Percentiles rank a stretch among this genome's conserved stretches.
Evolutionary conservation across 2,329 filamentous ascomycete genomes (phyloP).

Genomic region (Lithohypha guttulata): DNA sequence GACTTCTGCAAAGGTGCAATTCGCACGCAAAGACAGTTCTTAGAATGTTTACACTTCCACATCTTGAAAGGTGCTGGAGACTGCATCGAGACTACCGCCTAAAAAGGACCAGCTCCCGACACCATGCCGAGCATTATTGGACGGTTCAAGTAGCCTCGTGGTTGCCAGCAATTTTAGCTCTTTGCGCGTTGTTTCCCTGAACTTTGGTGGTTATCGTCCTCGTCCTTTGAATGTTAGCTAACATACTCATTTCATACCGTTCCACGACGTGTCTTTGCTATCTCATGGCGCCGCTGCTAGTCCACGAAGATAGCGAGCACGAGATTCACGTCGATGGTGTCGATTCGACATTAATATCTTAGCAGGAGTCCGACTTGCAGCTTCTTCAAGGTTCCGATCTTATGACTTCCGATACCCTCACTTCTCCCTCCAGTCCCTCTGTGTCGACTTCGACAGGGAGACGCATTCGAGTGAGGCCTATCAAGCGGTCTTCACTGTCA

Average conservation of each 20-base stretch:
- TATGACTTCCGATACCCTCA: constrained; percentile 20
- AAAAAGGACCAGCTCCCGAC: too few species aligned
- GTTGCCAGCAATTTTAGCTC: too few species aligned
- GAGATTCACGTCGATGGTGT: constrained; percentile 5
- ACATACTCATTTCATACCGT: too few species aligned
- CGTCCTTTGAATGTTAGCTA: too few species aligned
- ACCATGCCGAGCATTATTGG: too few species aligned
- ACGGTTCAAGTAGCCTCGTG: too few species aligned
- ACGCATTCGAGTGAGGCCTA: constrained; percentile 6
- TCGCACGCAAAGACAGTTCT: too few species aligned
- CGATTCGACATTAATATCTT: constrained; percentile 7
- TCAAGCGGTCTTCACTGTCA: neutral
- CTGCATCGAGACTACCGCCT: too few species aligned
- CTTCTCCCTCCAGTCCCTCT: constrained; percentile 8
- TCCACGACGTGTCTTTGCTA: neutral
- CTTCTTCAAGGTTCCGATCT: constrained; percentile 12
- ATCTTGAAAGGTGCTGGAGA: too few species aligned
- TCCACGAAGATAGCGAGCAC: constrained; percentile 8
- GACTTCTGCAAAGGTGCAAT: too few species aligned
- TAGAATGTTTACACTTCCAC: too few species aligned
- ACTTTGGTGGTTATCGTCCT: too few species aligned
- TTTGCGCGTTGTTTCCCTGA: neutral
- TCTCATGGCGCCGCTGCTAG: constrained; percentile 14
- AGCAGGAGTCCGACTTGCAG: neutral
- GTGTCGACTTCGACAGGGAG: constrained; percentile 2